Evolutionary conservation across 495 filamentous ascomycete genomes (phyloP).

Genomic region (Lasiosphaeria ovina): DNA sequence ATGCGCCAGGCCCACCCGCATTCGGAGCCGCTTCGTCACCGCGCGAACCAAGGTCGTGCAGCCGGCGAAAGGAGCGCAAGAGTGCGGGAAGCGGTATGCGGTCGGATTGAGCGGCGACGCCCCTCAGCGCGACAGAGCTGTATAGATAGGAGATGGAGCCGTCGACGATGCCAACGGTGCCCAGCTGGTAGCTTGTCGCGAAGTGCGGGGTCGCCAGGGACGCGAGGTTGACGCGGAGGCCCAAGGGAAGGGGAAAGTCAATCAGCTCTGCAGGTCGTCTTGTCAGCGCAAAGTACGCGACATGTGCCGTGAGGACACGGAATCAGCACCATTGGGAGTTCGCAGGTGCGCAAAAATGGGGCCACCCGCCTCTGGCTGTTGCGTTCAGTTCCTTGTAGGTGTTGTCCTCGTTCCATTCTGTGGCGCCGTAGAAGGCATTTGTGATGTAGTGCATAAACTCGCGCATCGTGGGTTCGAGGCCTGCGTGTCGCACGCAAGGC

Average conservation of each 20-base stretch:
- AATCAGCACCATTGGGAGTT: no score
- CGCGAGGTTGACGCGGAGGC: conserved; percentile 78
- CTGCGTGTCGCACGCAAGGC: conserved; percentile 19
- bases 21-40: conserved; percentile 10
- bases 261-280: conserved; percentile 61
- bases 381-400: conserved; percentile 84
- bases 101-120: conserved; percentile 47
- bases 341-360: neutral
- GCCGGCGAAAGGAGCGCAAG: conserved; percentile 42
- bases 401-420: conserved; percentile 90
- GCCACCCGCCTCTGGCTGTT: conserved; percentile 69
- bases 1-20: neutral
- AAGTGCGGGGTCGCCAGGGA: conserved; percentile 89
- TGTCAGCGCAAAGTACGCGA: neutral
- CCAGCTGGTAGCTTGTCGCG: conserved; percentile 84
- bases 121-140: conserved; percentile 68
- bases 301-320: no score
- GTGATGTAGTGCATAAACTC: conserved; percentile 99
- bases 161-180: conserved; percentile 80
- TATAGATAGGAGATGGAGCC: conserved; percentile 91
- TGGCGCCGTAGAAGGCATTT: conserved; percentile 82
- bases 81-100: conserved; percentile 47
- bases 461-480: conserved; percentile 60
- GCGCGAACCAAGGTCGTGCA: conserved; percentile 36
- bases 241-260: conserved; percentile 76